Conservation (phyloP, 176 grass and related monocot genomes). For the Metroxylon sagu region DNA sequence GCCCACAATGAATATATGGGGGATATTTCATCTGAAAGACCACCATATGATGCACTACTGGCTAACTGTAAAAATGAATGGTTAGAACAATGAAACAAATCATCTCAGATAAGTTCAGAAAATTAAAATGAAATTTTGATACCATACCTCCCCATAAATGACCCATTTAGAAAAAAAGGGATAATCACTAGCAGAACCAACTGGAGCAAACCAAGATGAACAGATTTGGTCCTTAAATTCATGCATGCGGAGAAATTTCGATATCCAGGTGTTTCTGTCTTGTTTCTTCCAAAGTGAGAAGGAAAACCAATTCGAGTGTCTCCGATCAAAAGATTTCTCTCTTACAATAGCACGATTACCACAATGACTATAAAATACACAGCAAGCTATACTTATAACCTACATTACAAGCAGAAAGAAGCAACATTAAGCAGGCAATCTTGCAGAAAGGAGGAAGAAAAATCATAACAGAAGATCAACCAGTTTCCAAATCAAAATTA, state of each 20-base stretch:
- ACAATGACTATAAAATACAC: slow-evolving; percentile 96
- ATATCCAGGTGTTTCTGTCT: slow-evolving; percentile 61
- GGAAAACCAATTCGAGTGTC: slow-evolving; percentile 59
- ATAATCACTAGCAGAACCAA: slow-evolving; percentile 90
- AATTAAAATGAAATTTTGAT: slow-evolving; percentile 2
- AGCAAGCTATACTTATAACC: slow-evolving; percentile 99
- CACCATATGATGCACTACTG: slow-evolving; percentile 55
- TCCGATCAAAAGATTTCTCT: slow-evolving; percentile 72
- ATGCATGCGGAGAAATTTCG: slow-evolving; percentile 60
- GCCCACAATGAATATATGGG: slow-evolving; percentile 93
- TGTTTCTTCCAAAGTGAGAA: slow-evolving; percentile 89
- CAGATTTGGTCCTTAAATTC: slow-evolving; percentile 97
- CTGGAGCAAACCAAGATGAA: slow-evolving; percentile 90
- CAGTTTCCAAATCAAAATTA: background rate
- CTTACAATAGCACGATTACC: slow-evolving; percentile 66
- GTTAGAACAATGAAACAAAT: slow-evolving; percentile 21
- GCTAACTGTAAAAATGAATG: slow-evolving; percentile 52
- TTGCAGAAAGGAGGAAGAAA: background rate
- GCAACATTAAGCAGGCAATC: background rate
- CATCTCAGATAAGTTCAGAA: background rate
- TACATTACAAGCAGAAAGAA: slow-evolving; percentile 27
- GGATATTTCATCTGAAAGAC: slow-evolving; percentile 64
- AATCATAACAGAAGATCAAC: background rate
- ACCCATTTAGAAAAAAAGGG: slow-evolving; percentile 96
- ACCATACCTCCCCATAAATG: slow-evolving; percentile 83